phyloP scores from a whole-genome alignment of 2,329 filamentous ascomycete genomes.

The Colletotrichum sp. region DNA sequence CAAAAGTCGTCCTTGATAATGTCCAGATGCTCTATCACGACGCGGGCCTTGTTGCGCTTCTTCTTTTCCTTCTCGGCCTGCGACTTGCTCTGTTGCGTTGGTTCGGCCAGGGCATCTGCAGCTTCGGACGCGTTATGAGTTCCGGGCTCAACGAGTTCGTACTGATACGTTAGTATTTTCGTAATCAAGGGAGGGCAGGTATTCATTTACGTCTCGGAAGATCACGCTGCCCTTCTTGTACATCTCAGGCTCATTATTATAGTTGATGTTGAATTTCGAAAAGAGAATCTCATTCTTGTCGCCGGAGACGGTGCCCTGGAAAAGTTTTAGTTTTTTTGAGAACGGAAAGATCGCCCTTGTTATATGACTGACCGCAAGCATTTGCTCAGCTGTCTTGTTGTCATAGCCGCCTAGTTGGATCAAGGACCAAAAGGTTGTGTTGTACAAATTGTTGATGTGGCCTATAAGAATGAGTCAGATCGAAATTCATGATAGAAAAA shows the following conservation, averaged over 20 bases:
- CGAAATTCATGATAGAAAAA: not conserved
- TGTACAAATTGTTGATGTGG: slow-evolving; percentile 98
- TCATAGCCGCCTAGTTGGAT: slow-evolving; percentile 79
- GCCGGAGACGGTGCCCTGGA: slow-evolving; percentile 77
- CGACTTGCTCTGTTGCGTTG: slow-evolving; percentile 71
- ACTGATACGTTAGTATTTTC: slow-evolving; percentile 48
- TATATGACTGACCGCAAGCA: slow-evolving; percentile 66
- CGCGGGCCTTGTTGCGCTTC: slow-evolving; percentile 76
- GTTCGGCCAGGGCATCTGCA: slow-evolving; percentile 55
- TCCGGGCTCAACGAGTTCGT: slow-evolving; percentile 69
- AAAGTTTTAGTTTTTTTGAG: not conserved
- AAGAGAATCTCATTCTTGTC: slow-evolving; percentile 98
- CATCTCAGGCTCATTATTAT: slow-evolving; percentile 94
- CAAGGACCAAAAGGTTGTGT: slow-evolving; percentile 94
- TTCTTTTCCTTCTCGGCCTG: slow-evolving; percentile 86
- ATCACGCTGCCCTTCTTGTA: slow-evolving; percentile 93
- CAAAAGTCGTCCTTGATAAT: slow-evolving; percentile 97
- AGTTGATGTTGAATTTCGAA: slow-evolving; percentile 88
- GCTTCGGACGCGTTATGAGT: slow-evolving; percentile 50
- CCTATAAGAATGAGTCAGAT: slow-evolving; percentile 51
- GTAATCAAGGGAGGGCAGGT: not conserved
- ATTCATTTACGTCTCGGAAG: slow-evolving; percentile 71
- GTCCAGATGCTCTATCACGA: slow-evolving; percentile 86
- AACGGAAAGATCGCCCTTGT: no score
- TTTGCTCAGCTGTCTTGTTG: slow-evolving; percentile 79